phyloP scores from a whole-genome alignment of 192 early-diverging fungal genomes.

The Phlyctochytrium planicorne region DNA sequence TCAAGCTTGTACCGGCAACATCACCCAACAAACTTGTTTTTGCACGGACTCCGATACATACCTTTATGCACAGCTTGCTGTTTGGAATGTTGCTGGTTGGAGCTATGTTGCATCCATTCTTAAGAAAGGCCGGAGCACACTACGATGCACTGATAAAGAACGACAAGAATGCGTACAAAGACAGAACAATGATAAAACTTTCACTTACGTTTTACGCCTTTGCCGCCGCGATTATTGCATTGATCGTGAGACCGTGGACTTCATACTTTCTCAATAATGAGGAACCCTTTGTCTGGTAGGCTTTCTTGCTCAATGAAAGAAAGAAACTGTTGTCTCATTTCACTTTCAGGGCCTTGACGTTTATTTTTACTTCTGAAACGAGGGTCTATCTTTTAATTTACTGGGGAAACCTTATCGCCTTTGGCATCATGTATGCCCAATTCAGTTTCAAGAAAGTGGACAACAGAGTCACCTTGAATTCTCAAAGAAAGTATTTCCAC shows the following conservation, averaged over 20 bases:
- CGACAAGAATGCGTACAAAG: slow-evolving; percentile 11
- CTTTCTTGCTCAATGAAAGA: slow-evolving; percentile 34
- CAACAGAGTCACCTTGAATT: slow-evolving; percentile 26
- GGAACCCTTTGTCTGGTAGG: slow-evolving; percentile 72
- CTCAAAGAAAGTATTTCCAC: slow-evolving; percentile 84
- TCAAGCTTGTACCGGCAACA: too few relatives aligned
- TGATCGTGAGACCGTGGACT: slow-evolving; percentile 58
- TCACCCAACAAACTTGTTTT: slow-evolving; percentile 11
- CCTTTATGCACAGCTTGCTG: slow-evolving; percentile 49
- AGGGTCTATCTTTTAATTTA: slow-evolving; percentile 40
- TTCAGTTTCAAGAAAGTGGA: slow-evolving; percentile 6
- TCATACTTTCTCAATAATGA: slow-evolving; percentile 37
- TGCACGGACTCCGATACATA: not conserved
- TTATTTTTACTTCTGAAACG: slow-evolving; percentile 18
- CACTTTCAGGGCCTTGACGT: slow-evolving; percentile 2
- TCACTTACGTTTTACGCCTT: slow-evolving; percentile 30
- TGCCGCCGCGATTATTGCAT: slow-evolving; percentile 47
- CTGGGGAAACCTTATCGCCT: slow-evolving; percentile 44
- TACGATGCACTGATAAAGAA: not conserved
- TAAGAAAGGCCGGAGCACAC: slow-evolving; percentile 8
- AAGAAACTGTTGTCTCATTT: too few relatives aligned
- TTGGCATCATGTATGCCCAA: slow-evolving; percentile 39
- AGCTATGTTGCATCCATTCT: slow-evolving; percentile 48
- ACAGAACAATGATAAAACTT: slow-evolving; percentile 10
- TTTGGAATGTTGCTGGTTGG: slow-evolving; percentile 73